Percentiles rank a stretch among this genome's conserved stretches.
phyloP scores from a whole-genome alignment of 176 grass and related monocot genomes.

The Stipa capillata region DNA sequence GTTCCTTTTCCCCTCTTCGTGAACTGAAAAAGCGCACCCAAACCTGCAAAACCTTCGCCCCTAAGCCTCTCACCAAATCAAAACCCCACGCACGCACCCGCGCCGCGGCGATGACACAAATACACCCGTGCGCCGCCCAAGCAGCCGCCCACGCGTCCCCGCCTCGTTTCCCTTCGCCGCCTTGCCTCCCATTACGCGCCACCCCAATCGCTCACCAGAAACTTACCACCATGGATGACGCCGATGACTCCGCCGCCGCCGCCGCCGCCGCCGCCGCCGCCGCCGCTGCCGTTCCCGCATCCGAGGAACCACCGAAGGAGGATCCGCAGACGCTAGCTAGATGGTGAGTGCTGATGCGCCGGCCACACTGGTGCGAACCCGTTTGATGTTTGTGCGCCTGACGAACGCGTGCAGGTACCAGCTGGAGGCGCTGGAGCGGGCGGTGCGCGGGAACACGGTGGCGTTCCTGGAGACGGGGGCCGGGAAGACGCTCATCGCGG shows the following conservation, averaged over 20 bases:
- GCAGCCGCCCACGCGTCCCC: background rate
- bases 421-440: constrained; percentile 80
- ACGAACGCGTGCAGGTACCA: constrained; percentile 49
- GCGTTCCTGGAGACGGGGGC: constrained; percentile 68
- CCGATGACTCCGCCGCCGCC: background rate
- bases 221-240: background rate
- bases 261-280: background rate
- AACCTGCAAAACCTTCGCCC: background rate
- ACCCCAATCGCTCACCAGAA: background rate
- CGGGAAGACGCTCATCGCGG: constrained; percentile 85
- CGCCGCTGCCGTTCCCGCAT: background rate
- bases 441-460: constrained; percentile 52
- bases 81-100: background rate
- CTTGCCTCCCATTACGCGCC: background rate
- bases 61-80: background rate
- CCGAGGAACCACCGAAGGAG: background rate
- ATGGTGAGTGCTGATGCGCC: constrained; percentile 14
- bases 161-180: background rate
- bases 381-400: background rate
- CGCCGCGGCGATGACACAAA: too few relatives aligned
- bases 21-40: background rate
- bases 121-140: background rate
- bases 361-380: background rate
- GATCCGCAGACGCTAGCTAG: constrained; percentile 18
- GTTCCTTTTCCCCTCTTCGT: background rate